Evolutionary conservation across 768 basidiomycete species (phyloP).

Genomic region (Russula lepida): DNA sequence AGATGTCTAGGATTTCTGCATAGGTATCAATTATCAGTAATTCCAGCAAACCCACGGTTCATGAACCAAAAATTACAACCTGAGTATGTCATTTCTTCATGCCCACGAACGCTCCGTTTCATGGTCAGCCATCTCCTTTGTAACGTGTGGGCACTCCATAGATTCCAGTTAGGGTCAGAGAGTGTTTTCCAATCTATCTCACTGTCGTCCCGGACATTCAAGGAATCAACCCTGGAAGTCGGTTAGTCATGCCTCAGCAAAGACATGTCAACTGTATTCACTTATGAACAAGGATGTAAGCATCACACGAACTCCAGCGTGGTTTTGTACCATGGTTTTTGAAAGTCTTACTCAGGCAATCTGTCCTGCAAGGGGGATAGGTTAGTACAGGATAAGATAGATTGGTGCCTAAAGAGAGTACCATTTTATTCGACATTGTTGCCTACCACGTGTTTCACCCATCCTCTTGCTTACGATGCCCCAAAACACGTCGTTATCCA

Average conservation of each 20-base stretch:
- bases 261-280: constrained; percentile 28
- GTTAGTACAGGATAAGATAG: neutral
- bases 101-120: constrained; percentile 68
- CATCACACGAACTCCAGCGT: constrained; percentile 70
- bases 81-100: constrained; percentile 73
- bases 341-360: constrained; percentile 59
- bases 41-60: neutral
- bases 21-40: constrained; percentile 5
- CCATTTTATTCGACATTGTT: constrained; percentile 89
- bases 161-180: constrained; percentile 67
- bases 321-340: constrained; percentile 65
- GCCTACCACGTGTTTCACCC: constrained; percentile 66
- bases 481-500: constrained; percentile 81
- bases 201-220: constrained; percentile 69
- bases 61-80: constrained; percentile 36
- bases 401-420: constrained; percentile 24
- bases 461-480: constrained; percentile 65
- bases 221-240: constrained; percentile 52
- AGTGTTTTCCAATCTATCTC: constrained; percentile 82
- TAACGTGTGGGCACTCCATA: constrained; percentile 75
- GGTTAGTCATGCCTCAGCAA: neutral
- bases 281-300: constrained; percentile 78
- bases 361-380: constrained; percentile 45
- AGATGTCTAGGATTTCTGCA: constrained; percentile 74
- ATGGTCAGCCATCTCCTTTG: constrained; percentile 76